phyloP scores from a whole-genome alignment of 2,329 filamentous ascomycete species.

The Xylaria sp. region DNA sequence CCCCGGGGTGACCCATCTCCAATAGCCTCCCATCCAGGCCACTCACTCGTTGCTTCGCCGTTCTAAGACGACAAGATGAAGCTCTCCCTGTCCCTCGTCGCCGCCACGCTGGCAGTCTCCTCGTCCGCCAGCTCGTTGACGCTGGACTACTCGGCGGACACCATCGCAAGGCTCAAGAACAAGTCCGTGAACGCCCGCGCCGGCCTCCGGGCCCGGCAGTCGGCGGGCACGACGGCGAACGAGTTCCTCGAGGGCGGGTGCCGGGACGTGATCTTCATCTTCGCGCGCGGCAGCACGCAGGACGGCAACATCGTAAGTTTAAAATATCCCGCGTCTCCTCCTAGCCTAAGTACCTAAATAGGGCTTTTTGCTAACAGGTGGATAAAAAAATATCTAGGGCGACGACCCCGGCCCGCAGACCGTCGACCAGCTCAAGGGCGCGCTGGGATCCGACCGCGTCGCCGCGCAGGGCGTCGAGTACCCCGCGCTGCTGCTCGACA shows the following conservation, averaged over 20 bases:
- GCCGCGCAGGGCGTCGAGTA: conserved; percentile 34
- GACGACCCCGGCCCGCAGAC: conserved; percentile 33
- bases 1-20: too few species aligned
- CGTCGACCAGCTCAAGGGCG: conserved; percentile 29
- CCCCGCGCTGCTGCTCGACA: conserved; percentile 28
- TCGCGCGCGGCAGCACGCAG: conserved; percentile 44
- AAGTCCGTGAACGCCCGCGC: background rate
- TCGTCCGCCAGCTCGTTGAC: conserved; percentile 10
- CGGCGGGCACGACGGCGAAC: conserved; percentile 33
- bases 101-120: conserved; percentile 1
- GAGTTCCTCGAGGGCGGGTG: conserved; percentile 42
- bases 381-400: too few species aligned
- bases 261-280: conserved; percentile 43
- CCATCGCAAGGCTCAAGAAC: conserved; percentile 10
- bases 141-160: conserved; percentile 18
- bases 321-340: conserved; percentile 2
- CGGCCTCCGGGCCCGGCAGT: conserved; percentile 3
- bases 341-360: too few species aligned
- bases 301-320: conserved; percentile 44
- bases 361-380: too few species aligned
- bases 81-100: conserved; percentile 10
- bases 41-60: background rate
- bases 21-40: too few species aligned
- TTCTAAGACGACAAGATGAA: conserved; percentile 6
- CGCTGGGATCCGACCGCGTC: conserved; percentile 21